Evolutionary conservation across 1,284 basidiomycete species (phyloP).

Genomic region (Volvariella volvacea): DNA sequence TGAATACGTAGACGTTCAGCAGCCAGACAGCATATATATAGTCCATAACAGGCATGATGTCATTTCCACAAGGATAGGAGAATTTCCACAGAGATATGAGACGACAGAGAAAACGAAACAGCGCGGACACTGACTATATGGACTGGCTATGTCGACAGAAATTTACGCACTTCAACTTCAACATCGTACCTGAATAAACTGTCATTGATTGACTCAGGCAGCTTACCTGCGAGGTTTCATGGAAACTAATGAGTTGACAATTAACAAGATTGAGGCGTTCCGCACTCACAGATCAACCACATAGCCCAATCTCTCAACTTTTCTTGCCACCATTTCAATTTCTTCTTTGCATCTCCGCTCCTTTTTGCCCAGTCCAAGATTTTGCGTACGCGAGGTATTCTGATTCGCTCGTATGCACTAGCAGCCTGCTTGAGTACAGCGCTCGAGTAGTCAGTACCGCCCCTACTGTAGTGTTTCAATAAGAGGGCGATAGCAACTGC

Average conservation of each 20-base stretch:
- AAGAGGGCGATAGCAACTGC: slow-evolving; percentile 13
- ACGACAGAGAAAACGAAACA: not conserved
- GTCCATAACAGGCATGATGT: not conserved
- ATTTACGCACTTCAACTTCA: slow-evolving; percentile 20
- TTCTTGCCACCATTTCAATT: slow-evolving; percentile 19
- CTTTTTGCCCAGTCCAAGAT: slow-evolving; percentile 26
- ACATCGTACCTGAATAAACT: slow-evolving; percentile 20
- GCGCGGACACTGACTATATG: not conserved
- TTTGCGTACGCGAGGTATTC: slow-evolving; percentile 23
- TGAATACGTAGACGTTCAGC: not conserved
- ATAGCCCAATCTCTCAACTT: slow-evolving; percentile 24
- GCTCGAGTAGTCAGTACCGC: not conserved
- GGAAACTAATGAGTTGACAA: not conserved
- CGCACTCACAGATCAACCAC: slow-evolving; percentile 23
- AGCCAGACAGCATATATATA: not conserved
- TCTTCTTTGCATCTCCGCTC: slow-evolving; percentile 22
- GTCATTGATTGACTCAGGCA: slow-evolving; percentile 23
- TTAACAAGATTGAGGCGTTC: not conserved
- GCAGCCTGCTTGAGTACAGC: slow-evolving; percentile 15
- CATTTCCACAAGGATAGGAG: not conserved
- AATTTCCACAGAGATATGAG: not conserved
- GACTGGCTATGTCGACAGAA: not conserved
- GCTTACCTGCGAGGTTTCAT: slow-evolving; percentile 14
- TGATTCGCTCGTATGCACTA: slow-evolving; percentile 23
- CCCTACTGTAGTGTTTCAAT: too few species aligned